Conservation (phyloP, 306 rosid genomes). For the Adenanthera pavonina region DNA sequence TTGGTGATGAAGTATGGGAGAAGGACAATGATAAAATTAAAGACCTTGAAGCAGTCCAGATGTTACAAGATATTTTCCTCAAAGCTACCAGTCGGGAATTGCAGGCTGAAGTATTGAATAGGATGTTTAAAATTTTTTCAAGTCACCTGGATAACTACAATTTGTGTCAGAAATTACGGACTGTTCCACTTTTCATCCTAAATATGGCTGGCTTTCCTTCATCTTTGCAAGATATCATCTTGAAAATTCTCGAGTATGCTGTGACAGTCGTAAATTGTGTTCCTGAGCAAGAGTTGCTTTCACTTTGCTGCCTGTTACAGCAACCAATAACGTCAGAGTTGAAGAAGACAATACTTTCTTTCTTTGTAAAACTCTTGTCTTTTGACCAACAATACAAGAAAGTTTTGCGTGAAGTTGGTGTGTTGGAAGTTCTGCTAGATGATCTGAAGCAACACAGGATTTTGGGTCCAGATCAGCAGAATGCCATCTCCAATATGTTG, state of each 20-base stretch:
- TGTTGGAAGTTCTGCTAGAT: slow-evolving; percentile 93
- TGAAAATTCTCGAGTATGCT: slow-evolving; percentile 99
- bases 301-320: slow-evolving; percentile 98
- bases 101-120: slow-evolving; percentile 96
- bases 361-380: slow-evolving; percentile 93
- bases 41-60: slow-evolving; percentile 99
- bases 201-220: slow-evolving; percentile 94
- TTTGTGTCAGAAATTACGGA: slow-evolving; percentile 92
- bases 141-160: slow-evolving; percentile 94
- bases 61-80: slow-evolving; percentile 97
- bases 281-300: slow-evolving; percentile 98
- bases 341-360: slow-evolving; percentile 88
- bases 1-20: slow-evolving; percentile 90
- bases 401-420: slow-evolving; percentile 99
- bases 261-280: slow-evolving; percentile 98
- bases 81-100: slow-evolving; percentile 80
- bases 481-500: slow-evolving; percentile 51
- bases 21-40: slow-evolving; percentile 86
- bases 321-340: slow-evolving; percentile 90
- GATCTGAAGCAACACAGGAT: slow-evolving; percentile 88
- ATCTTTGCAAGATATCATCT: slow-evolving; percentile 82
- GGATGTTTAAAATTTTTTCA: slow-evolving; percentile 94
- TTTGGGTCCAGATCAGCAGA: slow-evolving; percentile 67
- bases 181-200: slow-evolving; percentile 94
- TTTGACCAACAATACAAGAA: slow-evolving; percentile 98